Conservation (phyloP, 2,329 filamentous ascomycete species). For the Lasiodiplodia sp. region DNA sequence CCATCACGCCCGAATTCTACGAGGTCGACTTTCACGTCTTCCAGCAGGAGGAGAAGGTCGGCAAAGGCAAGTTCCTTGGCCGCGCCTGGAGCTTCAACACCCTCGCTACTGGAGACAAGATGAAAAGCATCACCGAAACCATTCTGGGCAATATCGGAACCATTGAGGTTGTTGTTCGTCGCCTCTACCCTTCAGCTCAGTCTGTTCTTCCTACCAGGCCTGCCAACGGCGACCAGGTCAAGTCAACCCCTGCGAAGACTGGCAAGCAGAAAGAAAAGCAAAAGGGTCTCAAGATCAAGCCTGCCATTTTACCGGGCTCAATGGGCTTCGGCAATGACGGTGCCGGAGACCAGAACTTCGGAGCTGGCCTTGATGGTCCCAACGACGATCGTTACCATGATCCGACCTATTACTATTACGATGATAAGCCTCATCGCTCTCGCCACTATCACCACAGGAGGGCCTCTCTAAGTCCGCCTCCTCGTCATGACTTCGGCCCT, state of each 20-base stretch:
- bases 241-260: no score
- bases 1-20: conserved; percentile 35
- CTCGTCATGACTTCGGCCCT: neutral
- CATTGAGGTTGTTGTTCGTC: conserved; percentile 57
- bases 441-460: neutral
- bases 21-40: conserved; percentile 59
- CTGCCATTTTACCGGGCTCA: neutral
- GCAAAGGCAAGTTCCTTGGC: conserved; percentile 57
- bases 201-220: conserved; percentile 4
- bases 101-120: conserved; percentile 48
- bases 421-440: neutral
- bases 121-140: conserved; percentile 40
- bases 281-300: neutral
- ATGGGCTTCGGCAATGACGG: neutral
- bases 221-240: neutral
- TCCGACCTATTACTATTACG: neutral
- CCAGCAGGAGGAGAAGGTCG: conserved; percentile 61
- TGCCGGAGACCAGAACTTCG: conserved; percentile 7
- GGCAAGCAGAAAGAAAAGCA: neutral
- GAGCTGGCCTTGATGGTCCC: conserved; percentile 11
- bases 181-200: conserved; percentile 44
- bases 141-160: conserved; percentile 52
- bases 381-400: neutral
- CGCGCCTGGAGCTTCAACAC: conserved; percentile 62
- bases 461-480: neutral